Conservation (phyloP, 768 basidiomycete genomes). For the Serendipita sp. region DNA sequence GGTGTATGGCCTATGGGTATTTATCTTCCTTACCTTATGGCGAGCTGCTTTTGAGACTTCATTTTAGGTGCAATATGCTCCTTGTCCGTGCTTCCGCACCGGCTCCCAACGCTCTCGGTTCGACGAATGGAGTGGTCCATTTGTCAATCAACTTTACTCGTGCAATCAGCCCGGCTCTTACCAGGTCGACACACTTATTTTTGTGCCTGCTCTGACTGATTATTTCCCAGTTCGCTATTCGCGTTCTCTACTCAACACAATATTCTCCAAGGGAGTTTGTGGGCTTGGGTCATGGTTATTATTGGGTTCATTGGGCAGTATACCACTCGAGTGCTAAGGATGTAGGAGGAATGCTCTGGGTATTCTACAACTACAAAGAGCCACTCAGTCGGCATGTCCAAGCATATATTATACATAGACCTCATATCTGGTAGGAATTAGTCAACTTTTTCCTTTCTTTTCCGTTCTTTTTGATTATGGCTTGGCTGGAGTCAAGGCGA, state of each 20-base stretch:
- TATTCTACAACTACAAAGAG: too few species aligned
- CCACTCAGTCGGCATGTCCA: too few species aligned
- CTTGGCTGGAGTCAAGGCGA: too few species aligned
- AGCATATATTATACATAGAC: too few species aligned
- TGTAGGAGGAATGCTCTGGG: too few species aligned
- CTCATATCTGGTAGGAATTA: too few species aligned
- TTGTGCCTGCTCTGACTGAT: neutral
- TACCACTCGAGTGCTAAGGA: too few species aligned
- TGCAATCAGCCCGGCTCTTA: constrained; percentile 41
- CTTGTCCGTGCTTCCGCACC: constrained; percentile 40
- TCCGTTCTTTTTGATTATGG: too few species aligned
- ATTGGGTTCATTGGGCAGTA: too few species aligned
- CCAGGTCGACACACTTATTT: constrained; percentile 25
- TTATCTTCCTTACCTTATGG: constrained; percentile 26
- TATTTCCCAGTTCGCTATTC: constrained; percentile 31
- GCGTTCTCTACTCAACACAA: constrained; percentile 34
- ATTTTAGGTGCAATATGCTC: constrained; percentile 41
- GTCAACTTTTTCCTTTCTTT: too few species aligned
- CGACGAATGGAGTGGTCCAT: constrained; percentile 50
- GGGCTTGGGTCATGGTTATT: constrained; percentile 26
- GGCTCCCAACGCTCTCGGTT: constrained; percentile 35
- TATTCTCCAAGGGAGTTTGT: constrained; percentile 37
- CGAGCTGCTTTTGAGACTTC: neutral
- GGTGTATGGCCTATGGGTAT: constrained; percentile 35
- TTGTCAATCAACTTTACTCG: constrained; percentile 28